Evolutionary conservation across 805 yeast genomes (phyloP).

Genomic region (Cyberlindnera nakhonratchasimensis): DNA sequence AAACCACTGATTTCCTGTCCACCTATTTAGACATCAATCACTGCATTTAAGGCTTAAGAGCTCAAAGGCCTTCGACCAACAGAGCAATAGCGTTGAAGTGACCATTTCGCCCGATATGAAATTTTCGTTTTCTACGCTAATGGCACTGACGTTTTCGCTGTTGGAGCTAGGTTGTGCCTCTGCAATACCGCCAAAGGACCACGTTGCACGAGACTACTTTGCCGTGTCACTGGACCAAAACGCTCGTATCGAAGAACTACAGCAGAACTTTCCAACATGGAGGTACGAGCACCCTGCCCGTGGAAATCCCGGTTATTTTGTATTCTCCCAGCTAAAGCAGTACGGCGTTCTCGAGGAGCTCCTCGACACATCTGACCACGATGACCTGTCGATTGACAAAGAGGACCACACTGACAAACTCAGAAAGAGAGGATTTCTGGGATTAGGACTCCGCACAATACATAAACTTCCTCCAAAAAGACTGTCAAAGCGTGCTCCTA

Average conservation of each 20-base stretch:
- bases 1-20: no score
- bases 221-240: constrained; percentile 50
- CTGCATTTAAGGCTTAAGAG: no score
- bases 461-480: constrained; percentile 52
- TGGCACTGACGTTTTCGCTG: constrained; percentile 5
- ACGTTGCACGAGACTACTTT: constrained; percentile 51
- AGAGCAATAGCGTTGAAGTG: no score
- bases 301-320: constrained; percentile 58
- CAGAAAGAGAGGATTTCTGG: constrained; percentile 16
- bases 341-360: constrained; percentile 13
- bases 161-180: background rate
- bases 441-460: constrained; percentile 41
- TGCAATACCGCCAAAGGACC: constrained; percentile 45
- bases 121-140: constrained; percentile 8
- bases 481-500: constrained; percentile 57
- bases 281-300: constrained; percentile 61
- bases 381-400: background rate
- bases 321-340: constrained; percentile 53
- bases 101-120: no score
- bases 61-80: no score
- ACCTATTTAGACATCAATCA: no score
- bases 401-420: constrained; percentile 3
- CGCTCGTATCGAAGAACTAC: constrained; percentile 32
- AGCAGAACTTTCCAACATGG: constrained; percentile 41
- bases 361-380: constrained; percentile 14